Evolutionary conservation across 805 yeast genomes (phyloP), one percentile per base, ranked within the genome.

Genomic region (Lipomyces chichibuensis): DNA sequence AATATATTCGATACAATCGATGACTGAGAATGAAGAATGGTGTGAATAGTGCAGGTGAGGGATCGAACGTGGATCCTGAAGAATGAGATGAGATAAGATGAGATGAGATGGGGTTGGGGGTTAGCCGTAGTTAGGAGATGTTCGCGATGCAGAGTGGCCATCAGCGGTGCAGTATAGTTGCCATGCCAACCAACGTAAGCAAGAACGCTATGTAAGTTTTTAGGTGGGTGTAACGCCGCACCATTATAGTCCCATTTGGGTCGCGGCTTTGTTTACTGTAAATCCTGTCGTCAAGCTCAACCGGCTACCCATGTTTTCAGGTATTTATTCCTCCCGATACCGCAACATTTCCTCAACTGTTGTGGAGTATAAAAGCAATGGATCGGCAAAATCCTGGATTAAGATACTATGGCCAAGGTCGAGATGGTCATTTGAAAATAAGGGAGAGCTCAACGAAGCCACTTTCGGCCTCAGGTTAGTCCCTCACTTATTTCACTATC

Each of bases 401-500:
- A 29, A 52, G n/a, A 0, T 49, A 49, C 33, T 8, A 25, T 52
- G 55, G 25, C 39, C 46, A 54, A 25, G 37, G 51, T n/a, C 43
- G 56, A 27, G 35, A 20, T 25, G 57, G 25, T n/a, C 51, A 20
- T 9, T 67, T 63, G 32, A 58, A 37, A 17, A 66, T 69, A 29
- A 70, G 65, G 9, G 59, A 66, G 29, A 23, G 65, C n/a, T 60
- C 71, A 13, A 63, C 63, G 27, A 43, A 66, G 32, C 63, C 58
- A 32, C 67, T 52, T 8, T n/a, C 60, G 14, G 46, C 57, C 23
- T 29, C 64, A 51, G 64, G 64, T 56, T 33, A 11, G 58, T n/a
- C 14, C 29, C 23, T 46, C 23, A 29, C 32, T 13, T 23, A 13
- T 14, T n/a, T 17, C 43, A 23, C 51, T 39, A 27, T 33, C 3